Evolutionary conservation across 108 stramenopile species (phyloP).

Genomic region (Nitzschia sp.): DNA sequence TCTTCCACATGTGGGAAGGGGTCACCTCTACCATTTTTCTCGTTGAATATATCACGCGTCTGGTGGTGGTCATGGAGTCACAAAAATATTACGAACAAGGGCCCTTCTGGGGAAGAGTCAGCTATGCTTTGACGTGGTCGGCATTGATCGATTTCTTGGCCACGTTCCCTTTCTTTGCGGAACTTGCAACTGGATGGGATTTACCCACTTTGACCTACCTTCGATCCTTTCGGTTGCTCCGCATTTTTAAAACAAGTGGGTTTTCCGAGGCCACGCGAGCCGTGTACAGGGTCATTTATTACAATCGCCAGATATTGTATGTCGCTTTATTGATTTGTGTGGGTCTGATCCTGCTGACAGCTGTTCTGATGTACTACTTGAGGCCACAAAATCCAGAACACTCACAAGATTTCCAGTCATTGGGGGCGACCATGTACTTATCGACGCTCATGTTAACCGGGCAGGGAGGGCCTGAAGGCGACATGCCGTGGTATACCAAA

Average conservation of each 20-base stretch:
- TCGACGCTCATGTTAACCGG: conserved; percentile 71
- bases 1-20: conserved; percentile 46
- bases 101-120: conserved; percentile 43
- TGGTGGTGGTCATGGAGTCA: conserved; percentile 47
- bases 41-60: conserved; percentile 58
- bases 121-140: conserved; percentile 36
- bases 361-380: conserved; percentile 66
- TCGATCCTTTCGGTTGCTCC: conserved; percentile 62
- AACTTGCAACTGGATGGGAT: conserved; percentile 27
- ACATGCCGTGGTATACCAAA: conserved; percentile 63
- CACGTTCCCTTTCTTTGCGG: conserved; percentile 66
- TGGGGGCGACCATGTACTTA: conserved; percentile 64
- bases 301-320: conserved; percentile 67
- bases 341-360: conserved; percentile 57
- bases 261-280: conserved; percentile 53
- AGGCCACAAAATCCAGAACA: conserved; percentile 43
- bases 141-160: conserved; percentile 63
- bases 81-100: conserved; percentile 38
- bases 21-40: conserved; percentile 58
- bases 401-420: conserved; percentile 39
- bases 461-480: conserved; percentile 36
- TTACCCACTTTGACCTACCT: conserved; percentile 63
- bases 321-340: conserved; percentile 54
- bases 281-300: conserved; percentile 56
- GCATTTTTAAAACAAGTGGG: conserved; percentile 63